These are phyloP conservation scores for Pleurotus djamor DNA, from an alignment of 768 basidiomycete genomes.

Conservation along the genomic window DNA sequence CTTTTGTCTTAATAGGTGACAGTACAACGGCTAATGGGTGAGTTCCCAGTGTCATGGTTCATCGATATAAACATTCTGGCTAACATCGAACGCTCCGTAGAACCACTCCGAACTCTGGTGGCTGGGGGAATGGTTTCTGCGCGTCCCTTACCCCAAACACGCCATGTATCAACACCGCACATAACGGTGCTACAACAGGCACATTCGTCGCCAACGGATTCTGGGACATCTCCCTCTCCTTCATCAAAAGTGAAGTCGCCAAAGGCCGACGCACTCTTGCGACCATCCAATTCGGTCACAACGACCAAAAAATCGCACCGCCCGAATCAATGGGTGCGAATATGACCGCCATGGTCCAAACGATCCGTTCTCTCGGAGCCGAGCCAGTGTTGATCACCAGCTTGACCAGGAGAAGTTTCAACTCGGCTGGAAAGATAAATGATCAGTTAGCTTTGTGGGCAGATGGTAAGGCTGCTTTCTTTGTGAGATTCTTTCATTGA, in stretches of 20 bases:
- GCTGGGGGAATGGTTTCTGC: slow-evolving; percentile 42
- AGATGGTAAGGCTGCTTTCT: slow-evolving; percentile 28
- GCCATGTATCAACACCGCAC: slow-evolving; percentile 37
- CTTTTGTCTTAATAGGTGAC: slow-evolving; percentile 38
- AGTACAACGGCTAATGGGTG: slow-evolving; percentile 38
- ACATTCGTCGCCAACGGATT: slow-evolving; percentile 34
- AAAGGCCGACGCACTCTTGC: slow-evolving; percentile 31
- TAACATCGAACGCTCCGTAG: slow-evolving; percentile 13
- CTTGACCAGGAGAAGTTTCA: slow-evolving; percentile 34
- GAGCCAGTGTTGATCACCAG: slow-evolving; percentile 40
- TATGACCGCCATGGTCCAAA: slow-evolving; percentile 34
- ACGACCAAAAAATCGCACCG: slow-evolving; percentile 37
- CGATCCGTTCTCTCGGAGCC: slow-evolving; percentile 31
- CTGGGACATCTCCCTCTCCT: slow-evolving; percentile 30
- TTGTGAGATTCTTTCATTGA: too few relatives aligned
- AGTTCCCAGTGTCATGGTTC: too few relatives aligned
- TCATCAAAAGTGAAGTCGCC: slow-evolving; percentile 30
- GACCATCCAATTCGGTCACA: slow-evolving; percentile 43
- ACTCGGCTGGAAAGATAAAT: slow-evolving; percentile 29
- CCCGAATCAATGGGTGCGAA: slow-evolving; percentile 43
- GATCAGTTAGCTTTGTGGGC: slow-evolving; percentile 37
- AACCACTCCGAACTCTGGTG: slow-evolving; percentile 32
- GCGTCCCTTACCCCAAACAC: slow-evolving; percentile 28
- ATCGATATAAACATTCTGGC: too few relatives aligned
- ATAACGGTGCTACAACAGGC: slow-evolving; percentile 39